Evolutionary conservation across 2,329 filamentous ascomycete genomes (phyloP).

Genomic region (Magnaporthiopsis rhizophila): DNA sequence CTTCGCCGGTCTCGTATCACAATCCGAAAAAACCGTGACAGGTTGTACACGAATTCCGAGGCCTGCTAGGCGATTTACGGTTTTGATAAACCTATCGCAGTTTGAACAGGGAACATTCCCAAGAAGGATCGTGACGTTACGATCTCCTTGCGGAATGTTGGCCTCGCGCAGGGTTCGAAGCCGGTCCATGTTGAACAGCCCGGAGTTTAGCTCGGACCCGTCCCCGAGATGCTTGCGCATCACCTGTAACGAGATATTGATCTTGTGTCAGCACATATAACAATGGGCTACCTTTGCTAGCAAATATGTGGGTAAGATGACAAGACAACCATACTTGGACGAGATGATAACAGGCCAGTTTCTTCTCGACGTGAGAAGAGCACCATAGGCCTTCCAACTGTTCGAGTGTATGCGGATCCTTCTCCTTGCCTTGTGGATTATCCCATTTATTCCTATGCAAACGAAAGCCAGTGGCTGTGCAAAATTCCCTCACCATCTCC

Average conservation of each 20-base stretch:
- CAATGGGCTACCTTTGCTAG: neutral
- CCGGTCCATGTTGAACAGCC: neutral
- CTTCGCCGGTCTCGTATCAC: neutral
- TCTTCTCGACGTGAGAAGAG: constrained; percentile 3
- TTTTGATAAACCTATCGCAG: neutral
- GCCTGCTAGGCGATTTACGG: neutral
- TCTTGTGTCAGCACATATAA: neutral
- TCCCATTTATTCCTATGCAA: neutral
- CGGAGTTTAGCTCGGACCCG: neutral
- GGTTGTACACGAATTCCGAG: neutral
- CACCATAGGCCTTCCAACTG: neutral
- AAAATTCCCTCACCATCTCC: neutral
- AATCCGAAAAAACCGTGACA: neutral
- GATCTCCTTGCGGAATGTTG: neutral
- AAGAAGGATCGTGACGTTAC: neutral
- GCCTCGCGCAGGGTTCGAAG: neutral
- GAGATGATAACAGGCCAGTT: neutral
- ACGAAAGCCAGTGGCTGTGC: neutral
- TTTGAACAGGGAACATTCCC: neutral
- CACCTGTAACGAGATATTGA: neutral
- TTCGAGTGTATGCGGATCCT: neutral
- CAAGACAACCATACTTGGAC: neutral
- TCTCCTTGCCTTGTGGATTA: neutral
- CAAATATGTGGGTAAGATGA: neutral
- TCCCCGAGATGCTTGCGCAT: neutral